phyloP scores from a whole-genome alignment of 441 rosid genomes.

The Aquilaria agallochum region DNA sequence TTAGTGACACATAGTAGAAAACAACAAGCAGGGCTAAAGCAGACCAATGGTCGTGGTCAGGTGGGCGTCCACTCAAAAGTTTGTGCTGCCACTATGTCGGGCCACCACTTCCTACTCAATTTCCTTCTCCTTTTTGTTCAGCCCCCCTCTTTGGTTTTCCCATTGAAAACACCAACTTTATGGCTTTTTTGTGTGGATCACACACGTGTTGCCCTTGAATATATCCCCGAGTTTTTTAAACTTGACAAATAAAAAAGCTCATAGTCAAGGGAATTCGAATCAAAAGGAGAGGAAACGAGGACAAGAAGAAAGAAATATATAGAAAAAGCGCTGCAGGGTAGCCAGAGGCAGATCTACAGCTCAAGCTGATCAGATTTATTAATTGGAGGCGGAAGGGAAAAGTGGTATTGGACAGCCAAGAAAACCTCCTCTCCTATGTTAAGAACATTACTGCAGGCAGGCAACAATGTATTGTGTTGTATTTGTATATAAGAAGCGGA shows the following conservation, averaged over 20 bases:
- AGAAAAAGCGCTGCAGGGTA: not conserved
- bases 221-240: not conserved
- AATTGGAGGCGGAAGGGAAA: too few relatives aligned
- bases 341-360: too few relatives aligned
- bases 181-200: slow-evolving; percentile 15
- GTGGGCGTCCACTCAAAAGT: slow-evolving; percentile 48
- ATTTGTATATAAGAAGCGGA: too few relatives aligned
- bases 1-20: too few relatives aligned
- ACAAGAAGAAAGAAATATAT: not conserved
- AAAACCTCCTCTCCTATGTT: too few relatives aligned
- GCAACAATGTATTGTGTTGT: too few relatives aligned
- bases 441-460: too few relatives aligned
- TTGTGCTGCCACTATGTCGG: slow-evolving; percentile 33
- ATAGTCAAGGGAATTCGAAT: slow-evolving; percentile 1
- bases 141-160: not conserved
- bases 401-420: too few relatives aligned
- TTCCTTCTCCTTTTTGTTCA: not conserved
- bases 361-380: too few relatives aligned
- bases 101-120: slow-evolving; percentile 23
- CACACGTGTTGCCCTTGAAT: slow-evolving; percentile 25
- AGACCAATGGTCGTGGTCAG: slow-evolving; percentile 42
- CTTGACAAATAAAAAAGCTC: too few relatives aligned
- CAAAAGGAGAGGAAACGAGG: not conserved
- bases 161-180: slow-evolving; percentile 6
- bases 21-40: slow-evolving; percentile 20